These are phyloP conservation scores for Aspergillus candidus DNA, from an alignment of 2,329 filamentous ascomycete species.

Conservation along the genomic window DNA sequence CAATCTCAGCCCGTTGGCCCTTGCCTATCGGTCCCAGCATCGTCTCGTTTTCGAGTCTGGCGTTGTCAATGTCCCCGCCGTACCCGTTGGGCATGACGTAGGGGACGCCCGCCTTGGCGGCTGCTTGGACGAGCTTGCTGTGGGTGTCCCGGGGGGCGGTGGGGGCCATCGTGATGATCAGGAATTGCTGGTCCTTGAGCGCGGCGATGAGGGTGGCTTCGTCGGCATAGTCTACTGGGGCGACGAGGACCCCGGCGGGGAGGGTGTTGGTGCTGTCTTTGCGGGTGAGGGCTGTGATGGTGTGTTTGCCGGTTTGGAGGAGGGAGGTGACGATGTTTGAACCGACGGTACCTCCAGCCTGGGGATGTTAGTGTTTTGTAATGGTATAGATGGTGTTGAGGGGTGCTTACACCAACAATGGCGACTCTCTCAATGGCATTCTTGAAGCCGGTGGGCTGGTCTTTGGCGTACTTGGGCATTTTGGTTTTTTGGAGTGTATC, in stretches of 20 bases:
- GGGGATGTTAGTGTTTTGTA: conserved; percentile 3
- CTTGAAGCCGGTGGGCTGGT: conserved; percentile 17
- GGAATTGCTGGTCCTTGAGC: conserved; percentile 50
- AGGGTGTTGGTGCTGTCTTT: conserved; percentile 36
- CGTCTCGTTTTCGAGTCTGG: conserved; percentile 29
- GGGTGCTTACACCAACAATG: conserved; percentile 32
- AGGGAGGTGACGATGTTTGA: conserved; percentile 30
- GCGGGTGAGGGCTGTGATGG: conserved; percentile 48
- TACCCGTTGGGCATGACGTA: conserved; percentile 52
- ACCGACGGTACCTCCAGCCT: conserved; percentile 34
- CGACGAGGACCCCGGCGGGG: conserved; percentile 41
- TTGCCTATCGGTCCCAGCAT: conserved; percentile 27
- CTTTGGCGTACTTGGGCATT: conserved; percentile 21
- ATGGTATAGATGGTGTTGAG: background rate
- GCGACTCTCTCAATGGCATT: conserved; percentile 35
- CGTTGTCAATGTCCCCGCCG: conserved; percentile 26
- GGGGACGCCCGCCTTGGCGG: conserved; percentile 49
- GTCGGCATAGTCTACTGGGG: conserved; percentile 46
- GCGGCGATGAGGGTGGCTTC: conserved; percentile 43
- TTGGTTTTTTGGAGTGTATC: conserved; percentile 1
- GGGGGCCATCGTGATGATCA: conserved; percentile 50
- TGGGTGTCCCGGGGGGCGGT: conserved; percentile 43
- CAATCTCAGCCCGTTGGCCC: conserved; percentile 33
- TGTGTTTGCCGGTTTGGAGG: conserved; percentile 45
- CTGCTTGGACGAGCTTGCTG: conserved; percentile 48